Evolutionary conservation across 2,329 filamentous ascomycete species (phyloP).

Genomic region (Arthroderma sp.): DNA sequence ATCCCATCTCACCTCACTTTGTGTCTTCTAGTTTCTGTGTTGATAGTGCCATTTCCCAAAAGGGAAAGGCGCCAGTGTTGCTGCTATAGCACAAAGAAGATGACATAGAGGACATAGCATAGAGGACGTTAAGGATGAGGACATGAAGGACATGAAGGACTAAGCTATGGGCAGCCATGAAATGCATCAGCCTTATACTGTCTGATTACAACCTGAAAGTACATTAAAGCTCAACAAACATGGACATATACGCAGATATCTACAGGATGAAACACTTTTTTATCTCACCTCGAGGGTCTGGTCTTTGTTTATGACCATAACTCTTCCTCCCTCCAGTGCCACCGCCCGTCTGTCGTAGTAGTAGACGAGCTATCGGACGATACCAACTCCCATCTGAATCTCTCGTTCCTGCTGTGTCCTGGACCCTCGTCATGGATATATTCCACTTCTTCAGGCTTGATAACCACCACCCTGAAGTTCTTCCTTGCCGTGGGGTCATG

Average conservation of each 20-base stretch:
- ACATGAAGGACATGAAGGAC: too few relatives aligned
- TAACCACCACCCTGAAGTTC: slow-evolving; percentile 79
- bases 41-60: neutral
- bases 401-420: slow-evolving; percentile 39
- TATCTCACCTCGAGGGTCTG: neutral
- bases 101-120: neutral
- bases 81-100: neutral
- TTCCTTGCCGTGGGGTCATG: slow-evolving; percentile 56
- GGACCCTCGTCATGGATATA: slow-evolving; percentile 59
- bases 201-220: neutral
- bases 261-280: too few relatives aligned
- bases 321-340: slow-evolving; percentile 56
- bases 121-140: too few relatives aligned
- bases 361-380: slow-evolving; percentile 25
- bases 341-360: slow-evolving; percentile 26
- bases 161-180: too few relatives aligned
- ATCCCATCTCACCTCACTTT: neutral
- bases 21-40: neutral
- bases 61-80: neutral
- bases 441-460: slow-evolving; percentile 69
- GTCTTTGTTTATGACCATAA: slow-evolving; percentile 45
- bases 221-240: neutral
- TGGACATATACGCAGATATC: neutral
- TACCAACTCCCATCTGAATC: slow-evolving; percentile 57
- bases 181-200: too few relatives aligned